Base-by-base conservation (phyloP, 208 protist genomes). In the Leishmania major region DNA sequence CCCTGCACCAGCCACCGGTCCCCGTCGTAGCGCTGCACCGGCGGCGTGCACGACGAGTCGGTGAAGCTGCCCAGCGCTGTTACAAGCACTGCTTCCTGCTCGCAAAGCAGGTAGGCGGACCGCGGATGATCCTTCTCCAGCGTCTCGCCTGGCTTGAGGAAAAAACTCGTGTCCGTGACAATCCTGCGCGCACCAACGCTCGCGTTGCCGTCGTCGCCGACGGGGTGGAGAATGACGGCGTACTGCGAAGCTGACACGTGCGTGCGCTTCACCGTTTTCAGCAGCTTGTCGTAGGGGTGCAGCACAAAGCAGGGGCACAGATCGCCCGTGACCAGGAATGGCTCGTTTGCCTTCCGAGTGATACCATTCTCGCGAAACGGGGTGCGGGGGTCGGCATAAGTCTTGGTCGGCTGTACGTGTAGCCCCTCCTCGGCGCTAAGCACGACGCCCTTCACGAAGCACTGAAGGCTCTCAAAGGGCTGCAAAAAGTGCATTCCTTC, bases 211-310 rank as follows among this genome's bases (percentile, higher is more conserved):
- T 90, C 77, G n/a, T 67, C 75, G 10, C 83, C 87, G 15, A 87
- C 77, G 35, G 88, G 82, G 62, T 93, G 74, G 55, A 75, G 71
- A 28, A 90, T 75, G 66, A 87, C 80, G 43, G 86, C 88, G 75
- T 87, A 92, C 67, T 90, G 77, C 70, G 70, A 64, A 28, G 84
- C 55, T 64, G 81, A 90, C 15, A 97, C 80, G 67, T 89, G 82
- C 1, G 96, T 92, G 57, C 97, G 93, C 25, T 80, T 28, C 2
- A 98, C 88, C 67, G 79, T 71, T 75, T 80, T 80, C 55, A 98
- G 37, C 62, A 99, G 80, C 74, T 87, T 87, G 89, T 99, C 98
- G 91, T 99, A 96, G 0, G 99, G 98, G 77, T 98, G 95, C 22
- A 92, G 92, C n/a, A 98, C 84, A 81, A 99, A 98, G 67, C 82